These are phyloP conservation scores for Actinidia chinensis DNA, from an alignment of 179 eudicot genomes.

Conservation along the genomic window DNA sequence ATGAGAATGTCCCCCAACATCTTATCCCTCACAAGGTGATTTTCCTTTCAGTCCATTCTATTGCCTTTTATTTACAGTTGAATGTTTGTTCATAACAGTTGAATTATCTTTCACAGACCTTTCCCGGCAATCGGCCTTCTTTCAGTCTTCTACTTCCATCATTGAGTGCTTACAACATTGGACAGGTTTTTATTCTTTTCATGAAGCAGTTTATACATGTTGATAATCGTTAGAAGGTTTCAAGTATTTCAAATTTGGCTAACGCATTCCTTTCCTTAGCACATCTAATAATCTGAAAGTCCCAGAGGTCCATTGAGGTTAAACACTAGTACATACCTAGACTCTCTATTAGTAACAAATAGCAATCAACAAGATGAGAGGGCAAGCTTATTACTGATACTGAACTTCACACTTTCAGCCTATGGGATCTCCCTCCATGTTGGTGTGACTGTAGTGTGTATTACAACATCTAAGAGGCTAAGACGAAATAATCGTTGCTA, in stretches of 20 bases:
- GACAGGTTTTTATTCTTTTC: constrained; percentile 51
- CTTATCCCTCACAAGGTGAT: constrained; percentile 91
- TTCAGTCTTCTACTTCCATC: constrained; percentile 90
- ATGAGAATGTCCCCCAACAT: constrained; percentile 74
- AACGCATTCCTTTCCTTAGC: not conserved
- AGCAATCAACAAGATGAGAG: not conserved
- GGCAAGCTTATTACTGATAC: not conserved
- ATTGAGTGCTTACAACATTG: constrained; percentile 77
- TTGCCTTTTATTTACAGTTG: constrained; percentile 12
- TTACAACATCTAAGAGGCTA: not conserved
- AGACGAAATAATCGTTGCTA: too few species aligned
- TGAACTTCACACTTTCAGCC: not conserved
- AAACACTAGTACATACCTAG: not conserved
- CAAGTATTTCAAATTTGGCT: not conserved
- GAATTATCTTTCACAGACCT: constrained; percentile 58
- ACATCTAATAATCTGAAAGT: constrained; percentile 7
- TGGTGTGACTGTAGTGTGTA: not conserved
- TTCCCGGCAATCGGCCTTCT: constrained; percentile 96
- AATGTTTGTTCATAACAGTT: constrained; percentile 15
- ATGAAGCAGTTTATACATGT: not conserved
- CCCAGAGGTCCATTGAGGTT: not conserved
- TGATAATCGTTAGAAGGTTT: constrained; percentile 8
- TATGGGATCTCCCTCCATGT: not conserved
- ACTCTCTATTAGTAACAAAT: not conserved
- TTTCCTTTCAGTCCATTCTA: not conserved